Base-by-base conservation (phyloP, 371 early-diverging fungal species). In the Saksenaea vasiformis region DNA sequence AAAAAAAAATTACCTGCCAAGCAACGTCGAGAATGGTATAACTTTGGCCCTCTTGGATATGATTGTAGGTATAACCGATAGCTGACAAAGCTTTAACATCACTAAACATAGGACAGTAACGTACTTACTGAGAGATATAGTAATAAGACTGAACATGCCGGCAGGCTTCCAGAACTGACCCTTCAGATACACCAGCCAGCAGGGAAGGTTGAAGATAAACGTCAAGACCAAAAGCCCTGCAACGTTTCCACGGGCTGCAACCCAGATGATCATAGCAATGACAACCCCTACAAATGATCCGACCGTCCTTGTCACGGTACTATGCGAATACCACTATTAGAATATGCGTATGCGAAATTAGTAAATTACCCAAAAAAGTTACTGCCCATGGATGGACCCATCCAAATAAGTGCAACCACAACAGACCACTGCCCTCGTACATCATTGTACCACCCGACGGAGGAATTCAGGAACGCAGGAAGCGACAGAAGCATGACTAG, bases 331-430 rank as follows among this genome's bases (percentile, higher is more conserved):
- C 14, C 13, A 59, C 37, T 28, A 17, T 8, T 3, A 24, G 15
- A 17, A 65, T 15, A 59, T n/a, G 5, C 31, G 3, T 17, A 7
- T 1, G 11, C 38, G 39, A 36, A 19, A 3, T 28, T 1, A 36
- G 44, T 35, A 28, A 3, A 17, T 62, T 70, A 79, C 79, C 78
- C 81, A 54, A 81, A 81, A 62, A 78, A 70, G 38, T 72, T 78
- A 47, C 81, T 81, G 8, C 81, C 81, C 1, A 78, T 73, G 7
- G 75, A 74, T 1, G 81, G 78, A 15, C 81, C 81, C 81, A 81
- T 81, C 81, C 81, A 81, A 37, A 81, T 76, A 24, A 81, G 36
- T 0, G 77, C 81, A n/a, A 77, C 77, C 0, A 81, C 75, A 13
- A 68, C 71, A 3, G 81, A 71, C 81, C 81, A 81, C 61, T 81